Evolutionary conservation across 805 yeast genomes (phyloP).

Genomic region (Saturnispora diversa): DNA sequence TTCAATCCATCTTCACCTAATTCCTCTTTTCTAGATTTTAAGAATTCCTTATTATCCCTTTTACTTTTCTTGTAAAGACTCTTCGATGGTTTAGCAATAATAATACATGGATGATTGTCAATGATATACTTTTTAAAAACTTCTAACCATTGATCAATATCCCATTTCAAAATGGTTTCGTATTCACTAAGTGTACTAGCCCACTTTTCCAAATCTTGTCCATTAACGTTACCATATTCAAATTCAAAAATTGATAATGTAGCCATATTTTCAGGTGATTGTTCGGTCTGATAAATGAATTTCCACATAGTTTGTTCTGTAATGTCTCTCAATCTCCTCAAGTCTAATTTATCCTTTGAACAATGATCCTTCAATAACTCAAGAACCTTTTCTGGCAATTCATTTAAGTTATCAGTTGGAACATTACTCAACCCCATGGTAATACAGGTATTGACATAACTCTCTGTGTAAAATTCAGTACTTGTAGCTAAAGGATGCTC

Average conservation of each 20-base stretch:
- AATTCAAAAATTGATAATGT: conserved; percentile 70
- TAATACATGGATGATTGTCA: conserved; percentile 53
- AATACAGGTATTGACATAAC: conserved; percentile 55
- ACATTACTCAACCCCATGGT: conserved; percentile 60
- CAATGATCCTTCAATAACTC: conserved; percentile 47
- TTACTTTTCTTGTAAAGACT: conserved; percentile 47
- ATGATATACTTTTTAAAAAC: conserved; percentile 47
- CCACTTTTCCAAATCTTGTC: conserved; percentile 49
- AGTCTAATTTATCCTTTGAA: conserved; percentile 44
- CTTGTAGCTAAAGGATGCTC: conserved; percentile 76
- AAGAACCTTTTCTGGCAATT: conserved; percentile 45
- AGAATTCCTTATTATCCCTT: conserved; percentile 39
- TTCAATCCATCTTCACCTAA: conserved; percentile 56
- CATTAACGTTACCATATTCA: conserved; percentile 63
- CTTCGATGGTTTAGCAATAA: conserved; percentile 67
- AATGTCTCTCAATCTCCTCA: conserved; percentile 57
- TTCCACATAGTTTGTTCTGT: conserved; percentile 58
- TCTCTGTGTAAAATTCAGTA: conserved; percentile 63
- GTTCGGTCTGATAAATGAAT: conserved; percentile 53
- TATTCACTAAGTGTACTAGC: conserved; percentile 51
- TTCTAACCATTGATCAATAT: conserved; percentile 55
- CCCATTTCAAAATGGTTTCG: conserved; percentile 53
- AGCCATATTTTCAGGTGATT: conserved; percentile 51
- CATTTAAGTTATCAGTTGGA: conserved; percentile 54
- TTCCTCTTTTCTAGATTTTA: conserved; percentile 40